Evolutionary conservation across 768 basidiomycete genomes (phyloP), one percentile per base, ranked within the genome.

Genomic region (Podaxis carcinomalis): DNA sequence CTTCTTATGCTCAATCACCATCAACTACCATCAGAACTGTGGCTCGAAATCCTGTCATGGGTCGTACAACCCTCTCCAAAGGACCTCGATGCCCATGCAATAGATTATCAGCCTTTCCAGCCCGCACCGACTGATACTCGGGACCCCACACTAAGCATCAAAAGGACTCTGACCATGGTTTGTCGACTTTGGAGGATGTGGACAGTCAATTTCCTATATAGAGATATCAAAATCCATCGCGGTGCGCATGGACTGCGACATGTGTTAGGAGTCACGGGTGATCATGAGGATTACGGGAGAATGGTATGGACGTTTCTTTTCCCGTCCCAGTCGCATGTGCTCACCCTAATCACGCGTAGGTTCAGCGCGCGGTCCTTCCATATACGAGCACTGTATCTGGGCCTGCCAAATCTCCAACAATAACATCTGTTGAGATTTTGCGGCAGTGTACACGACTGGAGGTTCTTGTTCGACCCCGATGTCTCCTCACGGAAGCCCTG

Each of bases 341-440:
- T 44, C 53, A 54, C 56, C 21, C 52, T 59, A 16, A 50, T 62
- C 59, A 57, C 39, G 56, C 50, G 60, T 57, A 80, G 77, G 85
- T 88, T 61, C 80, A 77, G 54, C 82, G 87, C 54, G 77, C 80
- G 46, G 80, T 82, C 46, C 75, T 90, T 16, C 86, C 87, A 2
- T 89, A 86, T 68, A 64, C 72, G 10, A 78, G 75, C 65, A 86
- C 87, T 1, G 69, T 71, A 28, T 81, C 83, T 5, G 70, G 70
- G 27, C 67, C 68, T 14, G 56, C 44, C 9, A 56, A 64, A 47
- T 71, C 64, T 36, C 42, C 70, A 59, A 62, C 72, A 65, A 59
- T 71, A 23, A 67, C 75, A 28, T 73, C 81, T 6, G 66, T 83
- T 28, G 75, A 81, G 57, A 79, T 87, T 49, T 73, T 89, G 28